phyloP scores from a whole-genome alignment of 2,329 filamentous ascomycete genomes.

The Botryosphaeria dothidea region DNA sequence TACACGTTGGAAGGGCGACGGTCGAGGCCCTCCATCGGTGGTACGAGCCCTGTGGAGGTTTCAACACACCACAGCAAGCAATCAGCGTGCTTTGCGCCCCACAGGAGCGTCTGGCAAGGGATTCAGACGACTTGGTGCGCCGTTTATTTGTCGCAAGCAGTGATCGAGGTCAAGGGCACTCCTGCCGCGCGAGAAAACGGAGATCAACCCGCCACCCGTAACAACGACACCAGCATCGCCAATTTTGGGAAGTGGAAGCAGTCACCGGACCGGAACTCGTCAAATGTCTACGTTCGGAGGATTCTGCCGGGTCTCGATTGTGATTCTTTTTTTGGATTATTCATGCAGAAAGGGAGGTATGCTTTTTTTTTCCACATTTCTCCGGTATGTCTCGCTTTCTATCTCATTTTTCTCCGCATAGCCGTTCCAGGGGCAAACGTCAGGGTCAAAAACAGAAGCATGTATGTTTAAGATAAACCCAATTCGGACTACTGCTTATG shows the following conservation, averaged over 20 bases:
- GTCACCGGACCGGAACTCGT: too few species aligned
- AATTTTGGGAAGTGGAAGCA: too few species aligned
- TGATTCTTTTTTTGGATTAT: background rate
- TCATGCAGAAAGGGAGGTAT: conserved; percentile 3
- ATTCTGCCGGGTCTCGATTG: too few species aligned
- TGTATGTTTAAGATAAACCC: background rate
- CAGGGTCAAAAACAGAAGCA: background rate
- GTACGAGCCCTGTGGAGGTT: background rate
- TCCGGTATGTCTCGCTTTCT: background rate
- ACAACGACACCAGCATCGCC: too few species aligned
- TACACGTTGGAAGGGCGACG: background rate
- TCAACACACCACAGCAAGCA: background rate
- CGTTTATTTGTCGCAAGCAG: background rate
- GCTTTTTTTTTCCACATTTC: background rate
- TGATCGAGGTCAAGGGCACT: background rate
- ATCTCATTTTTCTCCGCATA: background rate
- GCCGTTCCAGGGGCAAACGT: background rate
- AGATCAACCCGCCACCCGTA: too few species aligned
- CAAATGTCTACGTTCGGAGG: too few species aligned
- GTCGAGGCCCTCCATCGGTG: background rate
- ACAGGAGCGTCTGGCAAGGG: background rate
- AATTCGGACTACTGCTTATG: background rate
- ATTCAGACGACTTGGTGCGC: background rate
- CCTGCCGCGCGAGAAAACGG: too few species aligned
- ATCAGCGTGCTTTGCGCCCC: background rate